Evolutionary conservation across 768 basidiomycete genomes (phyloP).

Genomic region (Cystobasidium onofrii): DNA sequence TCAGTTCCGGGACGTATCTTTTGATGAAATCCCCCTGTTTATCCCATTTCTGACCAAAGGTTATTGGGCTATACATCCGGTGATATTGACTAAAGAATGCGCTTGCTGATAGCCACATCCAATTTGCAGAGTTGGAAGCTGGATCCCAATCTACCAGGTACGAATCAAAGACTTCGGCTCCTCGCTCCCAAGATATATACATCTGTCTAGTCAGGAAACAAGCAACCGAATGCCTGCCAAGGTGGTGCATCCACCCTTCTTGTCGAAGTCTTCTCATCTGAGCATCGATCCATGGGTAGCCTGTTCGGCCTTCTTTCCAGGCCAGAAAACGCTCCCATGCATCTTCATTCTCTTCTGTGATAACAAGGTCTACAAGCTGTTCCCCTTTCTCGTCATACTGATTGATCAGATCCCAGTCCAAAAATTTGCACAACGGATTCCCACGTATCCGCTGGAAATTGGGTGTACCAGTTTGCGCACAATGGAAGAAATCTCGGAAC

Average conservation of each 20-base stretch:
- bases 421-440: constrained; percentile 42
- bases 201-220: constrained; percentile 47
- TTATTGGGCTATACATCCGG: constrained; percentile 34
- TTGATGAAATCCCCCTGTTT: constrained; percentile 45
- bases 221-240: constrained; percentile 42
- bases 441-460: constrained; percentile 46
- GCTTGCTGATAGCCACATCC: constrained; percentile 48
- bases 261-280: constrained; percentile 45
- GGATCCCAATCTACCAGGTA: constrained; percentile 46
- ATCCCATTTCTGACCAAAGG: constrained; percentile 43
- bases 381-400: constrained; percentile 44
- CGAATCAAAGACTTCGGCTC: constrained; percentile 48
- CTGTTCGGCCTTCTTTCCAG: constrained; percentile 44
- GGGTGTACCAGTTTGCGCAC: constrained; percentile 44
- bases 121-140: constrained; percentile 28
- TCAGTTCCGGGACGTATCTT: constrained; percentile 47
- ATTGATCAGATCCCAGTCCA: constrained; percentile 46
- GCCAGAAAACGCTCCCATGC: constrained; percentile 14
- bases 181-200: constrained; percentile 48
- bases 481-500: constrained; percentile 46
- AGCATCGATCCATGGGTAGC: constrained; percentile 45
- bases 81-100: constrained; percentile 44
- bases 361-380: constrained; percentile 42
- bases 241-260: constrained; percentile 49
- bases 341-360: constrained; percentile 35